These are phyloP conservation scores for Linum lewisii DNA, from an alignment of 345 rosid genomes.

Conservation along the genomic window DNA sequence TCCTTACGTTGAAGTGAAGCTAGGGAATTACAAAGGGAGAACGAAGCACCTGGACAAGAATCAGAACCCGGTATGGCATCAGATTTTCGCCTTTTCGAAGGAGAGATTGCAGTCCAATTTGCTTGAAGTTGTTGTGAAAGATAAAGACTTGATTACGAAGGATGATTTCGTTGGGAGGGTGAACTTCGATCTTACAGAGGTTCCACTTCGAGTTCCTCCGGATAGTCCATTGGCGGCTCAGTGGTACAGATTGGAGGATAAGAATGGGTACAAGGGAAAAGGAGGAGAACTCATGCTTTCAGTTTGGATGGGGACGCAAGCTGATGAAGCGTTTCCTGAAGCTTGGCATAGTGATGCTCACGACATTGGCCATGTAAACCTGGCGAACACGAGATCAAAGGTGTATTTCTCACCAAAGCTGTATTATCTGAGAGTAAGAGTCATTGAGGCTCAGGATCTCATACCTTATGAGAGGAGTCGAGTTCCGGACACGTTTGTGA, in stretches of 20 bases:
- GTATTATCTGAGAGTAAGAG: constrained; percentile 19
- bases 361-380: constrained; percentile 15
- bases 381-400: constrained; percentile 19
- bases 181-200: constrained; percentile 16
- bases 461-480: constrained; percentile 18
- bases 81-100: constrained; percentile 23
- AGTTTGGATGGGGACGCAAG: constrained; percentile 30
- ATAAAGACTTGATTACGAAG: constrained; percentile 21
- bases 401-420: constrained; percentile 25
- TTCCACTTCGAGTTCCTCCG: constrained; percentile 21
- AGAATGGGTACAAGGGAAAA: constrained; percentile 5
- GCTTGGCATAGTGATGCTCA: constrained; percentile 33
- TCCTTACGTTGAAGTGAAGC: constrained; percentile 27
- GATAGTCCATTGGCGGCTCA: constrained; percentile 30
- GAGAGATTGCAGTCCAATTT: constrained; percentile 24
- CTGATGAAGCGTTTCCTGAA: constrained; percentile 27
- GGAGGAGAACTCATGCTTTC: constrained; percentile 25
- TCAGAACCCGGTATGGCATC: constrained; percentile 20
- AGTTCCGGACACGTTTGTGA: constrained; percentile 9
- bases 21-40: constrained; percentile 26
- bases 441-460: constrained; percentile 24
- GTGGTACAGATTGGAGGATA: constrained; percentile 24
- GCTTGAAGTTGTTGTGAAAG: constrained; percentile 24
- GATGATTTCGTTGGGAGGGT: constrained; percentile 28
- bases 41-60: constrained; percentile 22